Conservation (phyloP, 2,329 filamentous ascomycete genomes). For the Onygena corvina region DNA sequence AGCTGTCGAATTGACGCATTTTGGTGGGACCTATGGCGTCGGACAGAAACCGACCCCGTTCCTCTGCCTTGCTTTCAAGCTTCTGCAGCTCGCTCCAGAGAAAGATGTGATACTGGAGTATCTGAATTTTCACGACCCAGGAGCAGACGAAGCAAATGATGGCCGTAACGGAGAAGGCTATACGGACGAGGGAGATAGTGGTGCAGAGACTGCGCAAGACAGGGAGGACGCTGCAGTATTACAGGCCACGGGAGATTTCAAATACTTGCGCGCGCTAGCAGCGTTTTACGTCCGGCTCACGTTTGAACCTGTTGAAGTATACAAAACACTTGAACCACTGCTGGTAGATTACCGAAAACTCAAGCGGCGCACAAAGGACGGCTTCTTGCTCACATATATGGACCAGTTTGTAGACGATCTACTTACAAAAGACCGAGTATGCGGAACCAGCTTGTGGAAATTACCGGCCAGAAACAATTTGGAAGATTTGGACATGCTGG, state of each 20-base stretch:
- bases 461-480: conserved; percentile 68
- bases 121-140: conserved; percentile 64
- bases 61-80: conserved; percentile 85
- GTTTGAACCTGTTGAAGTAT: conserved; percentile 68
- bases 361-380: conserved; percentile 59
- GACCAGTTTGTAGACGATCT: conserved; percentile 93
- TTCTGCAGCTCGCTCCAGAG: conserved; percentile 73
- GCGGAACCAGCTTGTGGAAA: conserved; percentile 85
- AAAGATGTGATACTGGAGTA: conserved; percentile 72
- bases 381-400: conserved; percentile 65
- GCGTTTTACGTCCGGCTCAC: conserved; percentile 90
- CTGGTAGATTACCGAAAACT: conserved; percentile 75
- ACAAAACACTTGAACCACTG: conserved; percentile 65
- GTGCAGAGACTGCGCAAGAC: conserved; percentile 15
- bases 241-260: conserved; percentile 39
- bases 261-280: conserved; percentile 77
- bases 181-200: conserved; percentile 8
- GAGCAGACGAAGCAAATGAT: conserved; percentile 32
- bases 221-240: conserved; percentile 22
- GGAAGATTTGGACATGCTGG: conserved; percentile 79
- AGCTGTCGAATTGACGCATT: conserved; percentile 68
- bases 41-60: conserved; percentile 81
- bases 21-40: conserved; percentile 78
- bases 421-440: conserved; percentile 76
- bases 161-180: not conserved